Percentiles rank a stretch among this genome's conserved stretches.
Conservation (phyloP, 1,284 basidiomycete species). For the Apiotrichum gamsii region DNA sequence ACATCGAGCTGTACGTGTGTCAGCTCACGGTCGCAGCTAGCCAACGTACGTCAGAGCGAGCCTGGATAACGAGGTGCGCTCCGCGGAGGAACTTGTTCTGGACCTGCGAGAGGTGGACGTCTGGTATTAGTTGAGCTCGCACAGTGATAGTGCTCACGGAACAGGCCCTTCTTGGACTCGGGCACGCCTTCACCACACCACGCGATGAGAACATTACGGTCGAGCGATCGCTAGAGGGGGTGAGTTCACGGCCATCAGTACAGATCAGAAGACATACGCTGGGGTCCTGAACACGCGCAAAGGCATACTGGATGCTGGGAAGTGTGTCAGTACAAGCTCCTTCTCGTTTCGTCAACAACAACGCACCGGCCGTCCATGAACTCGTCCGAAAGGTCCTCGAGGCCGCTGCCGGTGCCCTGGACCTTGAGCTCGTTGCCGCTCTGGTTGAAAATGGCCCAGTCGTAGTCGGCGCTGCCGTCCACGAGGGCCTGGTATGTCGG, state of each 20-base stretch:
- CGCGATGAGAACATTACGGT: conserved; percentile 84
- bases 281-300: conserved; percentile 78
- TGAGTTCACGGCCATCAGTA: neutral
- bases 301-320: conserved; percentile 91
- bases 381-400: conserved; percentile 88
- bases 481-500: conserved; percentile 76
- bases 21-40: too few relatives aligned
- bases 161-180: conserved; percentile 83
- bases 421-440: conserved; percentile 85
- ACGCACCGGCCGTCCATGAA: conserved; percentile 83
- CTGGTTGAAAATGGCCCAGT: conserved; percentile 79
- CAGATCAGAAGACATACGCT: conserved; percentile 56
- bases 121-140: conserved; percentile 21
- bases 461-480: conserved; percentile 61
- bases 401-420: conserved; percentile 72
- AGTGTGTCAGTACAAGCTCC: conserved; percentile 2
- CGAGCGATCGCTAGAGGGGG: conserved; percentile 68
- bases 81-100: conserved; percentile 68
- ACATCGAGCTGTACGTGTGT: conserved; percentile 86
- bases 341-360: neutral
- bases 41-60: conserved; percentile 71
- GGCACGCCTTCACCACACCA: conserved; percentile 97
- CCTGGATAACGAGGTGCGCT: conserved; percentile 83
- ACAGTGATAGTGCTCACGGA: conserved; percentile 60
- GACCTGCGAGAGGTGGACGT: conserved; percentile 76